Evolutionary conservation across 345 rosid species (phyloP).

Genomic region (Laguncularia racemosa): DNA sequence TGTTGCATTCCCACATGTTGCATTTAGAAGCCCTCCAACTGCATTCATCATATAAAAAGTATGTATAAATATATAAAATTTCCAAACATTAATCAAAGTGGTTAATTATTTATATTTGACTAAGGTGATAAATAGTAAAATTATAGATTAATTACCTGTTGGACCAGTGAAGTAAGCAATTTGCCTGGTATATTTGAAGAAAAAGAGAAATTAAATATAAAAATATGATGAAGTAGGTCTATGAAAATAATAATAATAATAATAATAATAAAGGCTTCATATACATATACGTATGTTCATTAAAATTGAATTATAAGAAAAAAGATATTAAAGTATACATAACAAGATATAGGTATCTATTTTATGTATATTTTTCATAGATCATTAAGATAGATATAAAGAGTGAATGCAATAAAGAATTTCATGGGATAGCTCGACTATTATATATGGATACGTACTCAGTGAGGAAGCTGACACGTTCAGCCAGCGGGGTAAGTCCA

Average conservation of each 20-base stretch:
- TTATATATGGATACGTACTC: conserved; percentile 52
- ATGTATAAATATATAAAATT: too few relatives aligned
- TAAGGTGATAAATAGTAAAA: neutral
- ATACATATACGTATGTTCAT: too few relatives aligned
- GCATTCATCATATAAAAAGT: too few relatives aligned
- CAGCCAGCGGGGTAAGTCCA: conserved; percentile 73
- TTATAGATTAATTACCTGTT: conserved; percentile 49
- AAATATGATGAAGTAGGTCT: neutral
- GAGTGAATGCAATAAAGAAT: too few relatives aligned
- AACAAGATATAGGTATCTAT: too few relatives aligned
- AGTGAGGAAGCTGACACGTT: conserved; percentile 83
- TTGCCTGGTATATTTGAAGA: conserved; percentile 41
- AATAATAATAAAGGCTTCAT: too few relatives aligned
- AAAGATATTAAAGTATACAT: too few relatives aligned
- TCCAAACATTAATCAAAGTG: neutral
- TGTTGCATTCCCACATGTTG: conserved; percentile 94
- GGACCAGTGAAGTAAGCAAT: conserved; percentile 89
- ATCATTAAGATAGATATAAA: too few relatives aligned
- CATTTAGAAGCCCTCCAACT: conserved; percentile 94
- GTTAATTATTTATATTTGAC: neutral
- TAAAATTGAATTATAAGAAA: too few relatives aligned
- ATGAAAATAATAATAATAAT: conserved; percentile 1
- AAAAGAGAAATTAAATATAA: neutral
- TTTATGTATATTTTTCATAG: too few relatives aligned
- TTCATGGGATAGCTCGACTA: too few relatives aligned